These are phyloP conservation scores for Turnera subulata DNA, from an alignment of 345 rosid genomes.

Conservation along the genomic window DNA sequence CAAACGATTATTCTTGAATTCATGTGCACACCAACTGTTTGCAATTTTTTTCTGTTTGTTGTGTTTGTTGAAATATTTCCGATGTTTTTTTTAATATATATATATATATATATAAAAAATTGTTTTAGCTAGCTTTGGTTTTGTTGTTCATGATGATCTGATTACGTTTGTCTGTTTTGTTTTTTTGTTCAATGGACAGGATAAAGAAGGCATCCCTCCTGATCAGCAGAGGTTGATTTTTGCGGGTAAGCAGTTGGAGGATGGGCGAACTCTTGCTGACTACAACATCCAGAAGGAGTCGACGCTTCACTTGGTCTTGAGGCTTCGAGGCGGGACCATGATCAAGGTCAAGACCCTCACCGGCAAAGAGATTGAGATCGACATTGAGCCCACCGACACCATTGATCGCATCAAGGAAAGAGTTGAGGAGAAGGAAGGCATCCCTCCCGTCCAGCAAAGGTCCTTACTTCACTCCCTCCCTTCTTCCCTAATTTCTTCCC, in stretches of 20 bases:
- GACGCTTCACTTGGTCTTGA: conserved; percentile 82
- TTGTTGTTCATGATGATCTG: too few species aligned
- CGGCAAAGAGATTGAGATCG: conserved; percentile 92
- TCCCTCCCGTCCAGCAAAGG: conserved; percentile 99
- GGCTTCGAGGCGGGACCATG: conserved; percentile 98
- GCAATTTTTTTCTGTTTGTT: too few species aligned
- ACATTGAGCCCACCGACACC: conserved; percentile 89
- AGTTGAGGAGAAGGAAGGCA: conserved; percentile 96
- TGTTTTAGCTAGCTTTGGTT: too few species aligned
- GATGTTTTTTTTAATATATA: too few species aligned
- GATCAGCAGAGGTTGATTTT: conserved; percentile 94
- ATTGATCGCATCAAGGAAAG: conserved; percentile 93
- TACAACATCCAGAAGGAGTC: conserved; percentile 97
- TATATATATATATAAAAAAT: too few species aligned
- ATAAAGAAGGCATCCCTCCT: conserved; percentile 95
- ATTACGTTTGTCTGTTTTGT: too few species aligned
- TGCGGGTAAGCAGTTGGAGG: conserved; percentile 95
- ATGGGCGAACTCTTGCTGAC: conserved; percentile 87
- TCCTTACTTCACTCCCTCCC: neutral
- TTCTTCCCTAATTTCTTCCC: too few species aligned
- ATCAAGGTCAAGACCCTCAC: conserved; percentile 94
- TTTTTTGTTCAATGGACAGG: conserved; percentile 55
- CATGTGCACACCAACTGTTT: too few species aligned
- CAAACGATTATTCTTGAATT: too few species aligned
- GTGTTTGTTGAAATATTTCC: too few species aligned